Conservation (phyloP, 805 yeast species). For the Candida khao-thaluensis region DNA sequence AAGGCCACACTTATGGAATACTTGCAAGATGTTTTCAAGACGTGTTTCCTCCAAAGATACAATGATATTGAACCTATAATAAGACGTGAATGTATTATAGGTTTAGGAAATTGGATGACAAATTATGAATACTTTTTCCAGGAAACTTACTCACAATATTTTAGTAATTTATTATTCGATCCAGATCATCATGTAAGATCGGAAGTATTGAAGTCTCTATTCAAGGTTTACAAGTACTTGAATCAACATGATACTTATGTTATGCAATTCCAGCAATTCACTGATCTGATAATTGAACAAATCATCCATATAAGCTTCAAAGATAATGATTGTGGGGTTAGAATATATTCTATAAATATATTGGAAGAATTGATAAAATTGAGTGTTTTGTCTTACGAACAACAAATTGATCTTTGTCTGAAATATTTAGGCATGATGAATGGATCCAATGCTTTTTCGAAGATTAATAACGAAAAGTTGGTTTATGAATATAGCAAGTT, state of each 20-base stretch:
- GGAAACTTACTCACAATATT: constrained; percentile 67
- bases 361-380: constrained; percentile 54
- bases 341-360: constrained; percentile 48
- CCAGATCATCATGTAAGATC: constrained; percentile 56
- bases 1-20: constrained; percentile 54
- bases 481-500: constrained; percentile 55
- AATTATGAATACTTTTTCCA: constrained; percentile 66
- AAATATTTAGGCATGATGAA: constrained; percentile 5
- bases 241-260: constrained; percentile 6
- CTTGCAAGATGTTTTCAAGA: constrained; percentile 62
- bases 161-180: constrained; percentile 62
- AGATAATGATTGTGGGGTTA: constrained; percentile 51
- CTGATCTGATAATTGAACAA: constrained; percentile 68
- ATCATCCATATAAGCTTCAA: constrained; percentile 54
- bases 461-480: constrained; percentile 24
- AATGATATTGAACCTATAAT: constrained; percentile 75
- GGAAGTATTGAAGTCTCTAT: constrained; percentile 59
- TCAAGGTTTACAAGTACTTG: constrained; percentile 42
- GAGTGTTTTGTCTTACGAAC: constrained; percentile 65
- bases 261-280: constrained; percentile 71
- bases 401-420: constrained; percentile 32
- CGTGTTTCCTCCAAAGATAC: constrained; percentile 72
- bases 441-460: constrained; percentile 16
- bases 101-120: constrained; percentile 72
- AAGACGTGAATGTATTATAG: constrained; percentile 64